Conservation (phyloP, 495 filamentous ascomycete genomes). For the Polyplosphaeria fusca region DNA sequence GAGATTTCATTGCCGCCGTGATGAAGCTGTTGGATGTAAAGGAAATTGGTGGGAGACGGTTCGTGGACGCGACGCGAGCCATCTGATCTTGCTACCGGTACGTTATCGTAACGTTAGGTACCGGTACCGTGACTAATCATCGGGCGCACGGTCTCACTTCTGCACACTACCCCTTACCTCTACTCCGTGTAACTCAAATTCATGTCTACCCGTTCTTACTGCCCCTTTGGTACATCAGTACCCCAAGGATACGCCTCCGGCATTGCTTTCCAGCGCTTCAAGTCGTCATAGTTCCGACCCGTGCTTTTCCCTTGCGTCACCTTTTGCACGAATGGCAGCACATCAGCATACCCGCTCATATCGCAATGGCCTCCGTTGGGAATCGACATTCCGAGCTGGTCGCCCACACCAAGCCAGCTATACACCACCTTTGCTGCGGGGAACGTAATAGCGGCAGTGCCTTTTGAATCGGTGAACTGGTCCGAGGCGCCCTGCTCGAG, state of each 20-base stretch:
- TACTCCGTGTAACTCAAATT: too few relatives aligned
- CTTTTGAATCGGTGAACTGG: slow-evolving; percentile 52
- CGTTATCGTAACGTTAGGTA: too few relatives aligned
- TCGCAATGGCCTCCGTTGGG: slow-evolving; percentile 51
- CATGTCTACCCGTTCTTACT: too few relatives aligned
- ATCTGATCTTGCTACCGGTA: too few relatives aligned
- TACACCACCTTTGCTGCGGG: slow-evolving; percentile 53
- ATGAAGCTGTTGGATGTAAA: too few relatives aligned
- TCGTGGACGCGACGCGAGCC: too few relatives aligned
- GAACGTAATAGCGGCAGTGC: slow-evolving; percentile 49
- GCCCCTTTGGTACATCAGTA: slow-evolving; percentile 9
- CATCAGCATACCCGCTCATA: slow-evolving; percentile 47
- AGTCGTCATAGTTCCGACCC: slow-evolving; percentile 48
- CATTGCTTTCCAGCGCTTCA: slow-evolving; percentile 48
- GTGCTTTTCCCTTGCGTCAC: slow-evolving; percentile 49
- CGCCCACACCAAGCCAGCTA: slow-evolving; percentile 49
- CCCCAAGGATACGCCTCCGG: slow-evolving; percentile 50
- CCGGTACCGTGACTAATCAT: too few relatives aligned
- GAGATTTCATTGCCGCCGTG: too few relatives aligned
- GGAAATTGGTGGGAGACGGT: too few relatives aligned
- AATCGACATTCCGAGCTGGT: slow-evolving; percentile 51
- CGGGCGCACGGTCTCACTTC: too few relatives aligned
- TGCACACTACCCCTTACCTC: too few relatives aligned
- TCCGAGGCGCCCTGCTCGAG: slow-evolving; percentile 52
- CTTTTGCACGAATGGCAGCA: slow-evolving; percentile 52